A percentile compares a stretch with the other conserved stretches of the same genome.
phyloP scores from a whole-genome alignment of 768 basidiomycete species.

The Leucosporidium creatinivorum region DNA sequence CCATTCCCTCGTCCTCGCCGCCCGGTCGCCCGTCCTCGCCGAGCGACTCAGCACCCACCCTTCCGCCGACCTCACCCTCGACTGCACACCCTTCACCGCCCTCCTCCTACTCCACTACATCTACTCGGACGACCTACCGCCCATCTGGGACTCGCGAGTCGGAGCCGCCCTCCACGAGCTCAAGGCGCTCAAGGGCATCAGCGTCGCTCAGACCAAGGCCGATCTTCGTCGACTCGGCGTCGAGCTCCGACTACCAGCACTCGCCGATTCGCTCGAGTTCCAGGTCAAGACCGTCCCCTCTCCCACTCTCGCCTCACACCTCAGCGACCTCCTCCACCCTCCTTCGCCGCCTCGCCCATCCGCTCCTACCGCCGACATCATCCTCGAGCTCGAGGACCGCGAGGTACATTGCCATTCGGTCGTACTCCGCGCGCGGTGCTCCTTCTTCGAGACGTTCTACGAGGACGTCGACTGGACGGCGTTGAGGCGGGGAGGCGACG shows the following conservation, averaged over 20 bases:
- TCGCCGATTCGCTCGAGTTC: conserved; percentile 54
- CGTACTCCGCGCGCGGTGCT: conserved; percentile 71
- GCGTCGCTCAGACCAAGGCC: conserved; percentile 9
- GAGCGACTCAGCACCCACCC: conserved; percentile 8
- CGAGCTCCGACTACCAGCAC: conserved; percentile 51
- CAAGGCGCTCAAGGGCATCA: conserved; percentile 12
- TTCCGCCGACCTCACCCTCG: conserved; percentile 41
- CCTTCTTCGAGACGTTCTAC: conserved; percentile 78
- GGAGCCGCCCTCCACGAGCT: conserved; percentile 45
- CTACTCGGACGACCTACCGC: conserved; percentile 76
- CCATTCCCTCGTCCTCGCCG: conserved; percentile 60
- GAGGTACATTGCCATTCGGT: conserved; percentile 61
- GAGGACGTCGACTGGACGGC: conserved; percentile 72
- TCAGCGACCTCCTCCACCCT: conserved; percentile 49
- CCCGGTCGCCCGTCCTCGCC: conserved; percentile 52
- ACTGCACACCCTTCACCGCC: conserved; percentile 58
- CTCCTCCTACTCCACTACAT: conserved; percentile 74
- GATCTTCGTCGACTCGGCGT: background rate
- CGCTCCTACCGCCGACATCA: conserved; percentile 50
- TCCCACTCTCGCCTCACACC: conserved; percentile 50
- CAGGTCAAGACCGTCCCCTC: conserved; percentile 54
- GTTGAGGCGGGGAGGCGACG: conserved; percentile 50
- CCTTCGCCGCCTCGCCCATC: conserved; percentile 16
- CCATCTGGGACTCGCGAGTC: conserved; percentile 75
- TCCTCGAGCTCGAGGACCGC: conserved; percentile 62